Conservation (phyloP, 257 asterid species). For the Rubia yunnanensis region DNA sequence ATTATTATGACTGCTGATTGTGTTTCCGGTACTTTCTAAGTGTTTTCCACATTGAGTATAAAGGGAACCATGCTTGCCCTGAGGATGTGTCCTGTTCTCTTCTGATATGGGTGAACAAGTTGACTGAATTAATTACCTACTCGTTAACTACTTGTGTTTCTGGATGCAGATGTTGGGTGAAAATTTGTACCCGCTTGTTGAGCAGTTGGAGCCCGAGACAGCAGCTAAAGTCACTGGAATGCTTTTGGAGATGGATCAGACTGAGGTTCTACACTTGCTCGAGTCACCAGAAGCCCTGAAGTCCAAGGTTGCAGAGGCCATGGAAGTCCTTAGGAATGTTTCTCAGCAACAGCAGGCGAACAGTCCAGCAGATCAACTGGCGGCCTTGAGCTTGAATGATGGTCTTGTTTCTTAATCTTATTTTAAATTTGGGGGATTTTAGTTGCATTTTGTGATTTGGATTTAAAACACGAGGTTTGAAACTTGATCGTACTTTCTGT, state of each 20-base stretch:
- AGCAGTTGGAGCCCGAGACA: slow-evolving; percentile 48
- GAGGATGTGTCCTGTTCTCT: no score
- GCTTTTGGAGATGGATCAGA: slow-evolving; percentile 71
- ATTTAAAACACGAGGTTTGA: not conserved
- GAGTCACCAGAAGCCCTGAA: slow-evolving; percentile 64
- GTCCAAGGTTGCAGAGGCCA: slow-evolving; percentile 59
- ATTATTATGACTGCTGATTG: no score
- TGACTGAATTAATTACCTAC: not conserved
- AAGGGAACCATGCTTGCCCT: no score
- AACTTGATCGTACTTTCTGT: not conserved
- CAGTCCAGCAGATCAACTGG: slow-evolving; percentile 50
- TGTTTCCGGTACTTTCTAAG: no score
- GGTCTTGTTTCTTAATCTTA: slow-evolving; percentile 22
- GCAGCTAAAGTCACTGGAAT: slow-evolving; percentile 67
- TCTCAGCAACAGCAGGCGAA: slow-evolving; percentile 58
- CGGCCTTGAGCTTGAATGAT: slow-evolving; percentile 48
- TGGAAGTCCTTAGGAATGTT: slow-evolving; percentile 44
- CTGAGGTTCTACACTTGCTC: slow-evolving; percentile 54
- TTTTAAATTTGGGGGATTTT: not conserved
- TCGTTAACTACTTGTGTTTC: not conserved
- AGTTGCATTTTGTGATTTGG: not conserved
- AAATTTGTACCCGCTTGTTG: slow-evolving; percentile 50
- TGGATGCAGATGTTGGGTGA: slow-evolving; percentile 58
- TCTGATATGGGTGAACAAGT: no score
- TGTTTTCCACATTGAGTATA: no score